These are phyloP conservation scores for Pilatotrama ljubarskyi DNA, from an alignment of 768 basidiomycete species.

Conservation along the genomic window DNA sequence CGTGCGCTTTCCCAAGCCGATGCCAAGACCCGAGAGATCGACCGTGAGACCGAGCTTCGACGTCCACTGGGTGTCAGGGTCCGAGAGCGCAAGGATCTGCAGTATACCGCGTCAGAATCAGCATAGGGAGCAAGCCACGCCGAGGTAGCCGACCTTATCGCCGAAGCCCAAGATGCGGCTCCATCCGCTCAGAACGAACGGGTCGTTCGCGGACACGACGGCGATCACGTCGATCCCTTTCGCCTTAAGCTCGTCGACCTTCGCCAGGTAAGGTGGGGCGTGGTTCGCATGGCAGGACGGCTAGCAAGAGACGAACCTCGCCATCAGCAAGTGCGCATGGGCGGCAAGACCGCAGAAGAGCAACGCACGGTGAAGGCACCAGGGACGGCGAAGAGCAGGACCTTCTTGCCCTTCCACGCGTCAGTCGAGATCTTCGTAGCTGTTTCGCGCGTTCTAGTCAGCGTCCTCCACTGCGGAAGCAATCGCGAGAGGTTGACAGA, in stretches of 20 bases:
- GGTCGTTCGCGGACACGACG: constrained; percentile 77
- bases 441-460: constrained; percentile 26
- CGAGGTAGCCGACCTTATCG: constrained; percentile 52
- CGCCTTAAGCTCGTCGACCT: constrained; percentile 65
- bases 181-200: constrained; percentile 60
- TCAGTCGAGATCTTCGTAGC: constrained; percentile 55
- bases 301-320: constrained; percentile 8
- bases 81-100: constrained; percentile 37
- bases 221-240: constrained; percentile 74
- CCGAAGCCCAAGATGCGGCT: constrained; percentile 38
- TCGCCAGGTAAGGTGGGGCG: constrained; percentile 57
- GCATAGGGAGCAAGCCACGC: background rate
- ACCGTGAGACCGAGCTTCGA: constrained; percentile 46
- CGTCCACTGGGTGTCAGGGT: constrained; percentile 36
- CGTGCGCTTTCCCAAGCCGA: constrained; percentile 39
- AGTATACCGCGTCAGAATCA: background rate
- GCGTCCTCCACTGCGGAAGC: background rate
- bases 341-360: background rate
- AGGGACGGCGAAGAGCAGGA: constrained; percentile 74
- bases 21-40: constrained; percentile 42
- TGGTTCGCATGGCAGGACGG: constrained; percentile 41
- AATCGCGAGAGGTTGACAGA: constrained; percentile 40
- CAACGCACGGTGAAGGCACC: constrained; percentile 73
- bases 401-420: constrained; percentile 78
- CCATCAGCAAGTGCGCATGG: background rate